Evolutionary conservation across 257 asterid species (phyloP).

Genomic region (Cordia subcordata): DNA sequence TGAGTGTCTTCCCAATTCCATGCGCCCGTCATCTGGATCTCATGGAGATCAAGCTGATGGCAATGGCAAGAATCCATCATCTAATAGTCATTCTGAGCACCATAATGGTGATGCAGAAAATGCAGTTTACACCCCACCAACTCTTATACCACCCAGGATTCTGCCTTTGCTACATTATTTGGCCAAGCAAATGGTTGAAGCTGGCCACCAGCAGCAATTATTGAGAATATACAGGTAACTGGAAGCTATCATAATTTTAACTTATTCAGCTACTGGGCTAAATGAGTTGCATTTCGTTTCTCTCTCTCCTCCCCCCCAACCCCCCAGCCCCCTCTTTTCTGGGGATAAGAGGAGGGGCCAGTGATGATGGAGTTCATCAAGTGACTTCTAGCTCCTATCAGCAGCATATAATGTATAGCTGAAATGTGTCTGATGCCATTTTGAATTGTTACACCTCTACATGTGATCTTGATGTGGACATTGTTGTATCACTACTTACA

Average conservation of each 20-base stretch:
- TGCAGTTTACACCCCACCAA: constrained; percentile 79
- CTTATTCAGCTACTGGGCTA: neutral
- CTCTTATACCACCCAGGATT: constrained; percentile 88
- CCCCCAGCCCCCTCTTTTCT: no score
- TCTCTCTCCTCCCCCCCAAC: no score
- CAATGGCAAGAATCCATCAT: constrained; percentile 59
- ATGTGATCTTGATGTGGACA: no score
- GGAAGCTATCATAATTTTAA: neutral
- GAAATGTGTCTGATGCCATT: no score
- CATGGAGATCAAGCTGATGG: constrained; percentile 46
- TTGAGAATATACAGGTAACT: constrained; percentile 76
- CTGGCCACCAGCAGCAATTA: constrained; percentile 84
- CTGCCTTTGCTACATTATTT: constrained; percentile 91
- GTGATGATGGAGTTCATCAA: no score
- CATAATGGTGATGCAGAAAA: constrained; percentile 47
- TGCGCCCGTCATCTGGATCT: constrained; percentile 91
- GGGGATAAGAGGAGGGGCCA: no score
- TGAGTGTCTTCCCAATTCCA: constrained; percentile 96
- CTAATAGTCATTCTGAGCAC: constrained; percentile 66
- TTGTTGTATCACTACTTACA: no score
- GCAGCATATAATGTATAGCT: no score
- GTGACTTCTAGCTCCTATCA: no score
- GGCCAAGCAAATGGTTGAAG: constrained; percentile 91
- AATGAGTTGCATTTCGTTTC: neutral
- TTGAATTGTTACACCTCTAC: no score